These are phyloP conservation scores for Lactarius pseudohatsudake DNA, from an alignment of 768 basidiomycete species.

Conservation along the genomic window DNA sequence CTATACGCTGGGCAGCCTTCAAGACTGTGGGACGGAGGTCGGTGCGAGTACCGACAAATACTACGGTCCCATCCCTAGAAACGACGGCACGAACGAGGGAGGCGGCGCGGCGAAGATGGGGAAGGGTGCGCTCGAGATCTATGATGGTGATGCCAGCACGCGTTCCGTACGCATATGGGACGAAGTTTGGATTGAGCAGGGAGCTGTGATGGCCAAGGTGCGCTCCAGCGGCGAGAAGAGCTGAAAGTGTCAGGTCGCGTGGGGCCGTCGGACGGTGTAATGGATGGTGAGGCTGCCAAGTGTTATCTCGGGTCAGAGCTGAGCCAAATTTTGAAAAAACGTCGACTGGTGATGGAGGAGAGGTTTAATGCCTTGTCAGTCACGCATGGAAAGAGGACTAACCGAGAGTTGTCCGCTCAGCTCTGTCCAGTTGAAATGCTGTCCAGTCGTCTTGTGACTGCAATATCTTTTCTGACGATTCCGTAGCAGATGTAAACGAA, in stretches of 20 bases:
- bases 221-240: slow-evolving; percentile 89
- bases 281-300: slow-evolving; percentile 70
- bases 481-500: slow-evolving; percentile 25
- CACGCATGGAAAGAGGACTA: slow-evolving; percentile 25
- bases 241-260: slow-evolving; percentile 74
- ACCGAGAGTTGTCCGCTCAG: slow-evolving; percentile 58
- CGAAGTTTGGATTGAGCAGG: slow-evolving; percentile 85
- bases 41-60: slow-evolving; percentile 88
- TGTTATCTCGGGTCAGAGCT: slow-evolving; percentile 61
- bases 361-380: slow-evolving; percentile 21
- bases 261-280: slow-evolving; percentile 61
- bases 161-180: slow-evolving; percentile 90
- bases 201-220: slow-evolving; percentile 88
- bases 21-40: slow-evolving; percentile 73
- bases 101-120: slow-evolving; percentile 87
- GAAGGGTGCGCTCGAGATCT: slow-evolving; percentile 91
- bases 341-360: slow-evolving; percentile 35
- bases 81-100: slow-evolving; percentile 83
- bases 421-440: slow-evolving; percentile 57
- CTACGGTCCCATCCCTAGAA: slow-evolving; percentile 74
- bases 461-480: slow-evolving; percentile 31
- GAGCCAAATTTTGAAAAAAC: slow-evolving; percentile 72
- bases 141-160: slow-evolving; percentile 91
- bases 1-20: slow-evolving; percentile 78
- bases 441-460: slow-evolving; percentile 64